Conservation (phyloP, 768 basidiomycete genomes). For the Amanita phalloides region DNA sequence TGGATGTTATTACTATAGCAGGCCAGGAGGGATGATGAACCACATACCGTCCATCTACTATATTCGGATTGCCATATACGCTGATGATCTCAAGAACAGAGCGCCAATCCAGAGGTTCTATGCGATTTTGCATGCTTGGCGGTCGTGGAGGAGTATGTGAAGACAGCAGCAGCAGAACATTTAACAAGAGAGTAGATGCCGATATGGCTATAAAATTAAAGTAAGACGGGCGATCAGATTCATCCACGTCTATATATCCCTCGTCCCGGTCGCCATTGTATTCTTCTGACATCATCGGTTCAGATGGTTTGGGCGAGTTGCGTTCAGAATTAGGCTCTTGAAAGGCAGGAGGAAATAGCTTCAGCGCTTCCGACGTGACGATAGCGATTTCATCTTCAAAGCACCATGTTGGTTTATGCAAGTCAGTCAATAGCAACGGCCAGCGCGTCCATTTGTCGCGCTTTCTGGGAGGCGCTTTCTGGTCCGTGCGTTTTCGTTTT, state of each 20-base stretch:
- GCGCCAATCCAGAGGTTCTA: slow-evolving; percentile 53
- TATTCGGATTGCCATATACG: slow-evolving; percentile 23
- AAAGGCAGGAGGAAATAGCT: slow-evolving; percentile 9
- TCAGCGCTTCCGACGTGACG: slow-evolving; percentile 30
- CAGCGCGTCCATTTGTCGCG: slow-evolving; percentile 63
- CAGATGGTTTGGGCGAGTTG: background rate
- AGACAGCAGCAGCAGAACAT: slow-evolving; percentile 42
- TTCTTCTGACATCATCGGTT: background rate
- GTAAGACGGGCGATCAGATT: slow-evolving; percentile 19
- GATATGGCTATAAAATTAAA: slow-evolving; percentile 29
- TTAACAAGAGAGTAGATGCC: slow-evolving; percentile 34
- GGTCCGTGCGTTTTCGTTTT: slow-evolving; percentile 14
- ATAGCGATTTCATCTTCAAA: slow-evolving; percentile 57
- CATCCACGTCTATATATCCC: slow-evolving; percentile 17
- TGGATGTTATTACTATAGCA: slow-evolving; percentile 6
- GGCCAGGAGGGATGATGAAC: background rate
- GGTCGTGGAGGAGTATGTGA: slow-evolving; percentile 43
- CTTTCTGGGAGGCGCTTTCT: slow-evolving; percentile 11
- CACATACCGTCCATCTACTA: slow-evolving; percentile 27
- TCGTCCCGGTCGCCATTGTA: slow-evolving; percentile 13
- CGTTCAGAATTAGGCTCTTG: background rate
- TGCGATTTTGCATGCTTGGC: slow-evolving; percentile 54
- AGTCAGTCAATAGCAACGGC: slow-evolving; percentile 57
- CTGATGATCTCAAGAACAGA: slow-evolving; percentile 45
- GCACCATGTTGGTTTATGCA: slow-evolving; percentile 57